Evolutionary conservation across 805 yeast genomes (phyloP).

Genomic region (Kazachstania kunashirensis): DNA sequence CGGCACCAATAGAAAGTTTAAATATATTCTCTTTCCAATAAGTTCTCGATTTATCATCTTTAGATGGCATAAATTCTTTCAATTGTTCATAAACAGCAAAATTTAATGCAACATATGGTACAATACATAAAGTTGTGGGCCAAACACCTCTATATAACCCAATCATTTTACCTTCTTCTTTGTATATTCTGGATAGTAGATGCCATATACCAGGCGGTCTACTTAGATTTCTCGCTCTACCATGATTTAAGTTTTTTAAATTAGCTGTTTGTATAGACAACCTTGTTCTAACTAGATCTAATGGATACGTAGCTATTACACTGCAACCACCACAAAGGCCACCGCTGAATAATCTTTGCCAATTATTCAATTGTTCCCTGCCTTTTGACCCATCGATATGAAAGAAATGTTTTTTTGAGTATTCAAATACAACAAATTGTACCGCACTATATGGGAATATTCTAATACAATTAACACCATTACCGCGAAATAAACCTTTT

Average conservation of each 20-base stretch:
- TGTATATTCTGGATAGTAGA: slow-evolving; percentile 50
- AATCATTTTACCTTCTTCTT: slow-evolving; percentile 67
- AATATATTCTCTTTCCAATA: slow-evolving; percentile 33
- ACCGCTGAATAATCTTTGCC: slow-evolving; percentile 64
- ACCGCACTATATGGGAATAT: slow-evolving; percentile 92
- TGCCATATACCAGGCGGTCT: slow-evolving; percentile 65
- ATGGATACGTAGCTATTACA: slow-evolving; percentile 79
- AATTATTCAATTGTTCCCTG: slow-evolving; percentile 4
- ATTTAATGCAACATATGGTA: slow-evolving; percentile 90
- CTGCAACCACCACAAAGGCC: slow-evolving; percentile 72
- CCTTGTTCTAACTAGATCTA: slow-evolving; percentile 85
- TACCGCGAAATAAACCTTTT: slow-evolving; percentile 82
- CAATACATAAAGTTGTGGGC: slow-evolving; percentile 92
- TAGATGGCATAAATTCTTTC: slow-evolving; percentile 44
- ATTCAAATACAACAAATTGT: slow-evolving; percentile 80
- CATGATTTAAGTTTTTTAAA: slow-evolving; percentile 33
- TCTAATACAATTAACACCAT: slow-evolving; percentile 79
- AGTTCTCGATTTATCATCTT: slow-evolving; percentile 10
- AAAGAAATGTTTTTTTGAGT: slow-evolving; percentile 37
- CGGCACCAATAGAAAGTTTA: slow-evolving; percentile 69
- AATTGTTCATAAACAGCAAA: slow-evolving; percentile 81
- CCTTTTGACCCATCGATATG: slow-evolving; percentile 30
- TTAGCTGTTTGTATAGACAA: slow-evolving; percentile 83
- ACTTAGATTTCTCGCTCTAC: slow-evolving; percentile 29
- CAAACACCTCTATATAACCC: slow-evolving; percentile 78